Evolutionary conservation across 192 early-diverging fungal genomes (phyloP), one percentile per base, ranked within the genome.

Genomic region (Mortierella antarctica): DNA sequence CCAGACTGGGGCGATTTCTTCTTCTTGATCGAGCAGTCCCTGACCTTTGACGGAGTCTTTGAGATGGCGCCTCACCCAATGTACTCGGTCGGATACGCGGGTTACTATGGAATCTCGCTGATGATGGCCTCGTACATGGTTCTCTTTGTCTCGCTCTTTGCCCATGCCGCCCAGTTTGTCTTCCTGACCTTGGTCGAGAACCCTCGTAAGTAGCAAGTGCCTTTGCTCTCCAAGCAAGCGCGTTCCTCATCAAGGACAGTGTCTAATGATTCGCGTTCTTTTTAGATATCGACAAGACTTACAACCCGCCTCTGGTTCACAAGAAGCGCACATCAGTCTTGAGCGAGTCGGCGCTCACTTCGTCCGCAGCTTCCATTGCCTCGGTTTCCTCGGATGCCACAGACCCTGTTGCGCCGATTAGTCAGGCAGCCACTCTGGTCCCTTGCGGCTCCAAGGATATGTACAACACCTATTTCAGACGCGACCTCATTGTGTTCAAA

Each of bases 1-100:
- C 55, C 71, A 95, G 95, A 99, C 85, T 99, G 97, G 97, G 97
- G 97, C 63, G 96, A 98, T 82, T 99, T 99, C 77, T 99, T 99
- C 88, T 98, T 99, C 83, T 83, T 97, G 60, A 88, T 95, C 57
- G 93, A 95, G 70, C 92, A 93, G 78, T 92, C 95, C n/a, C 85
- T 95, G 48, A 96, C 94, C 0, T 95, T 97, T 83, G 93, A 96
- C 81, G 95, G 95, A 50, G 95, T 96, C 18, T 97, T 97, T 86
- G 96, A 98, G 82, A 94, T 96, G 92, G 95, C 95, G 0, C 97
- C 97, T 50, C 98, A 99, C 73, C 98, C 98, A 11, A 99, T 98
- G 97, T 99, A 99, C 86, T 97, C 96, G 39, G 93, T 99, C 51
- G 98, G 98, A 20, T 99, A 98, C 75, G 91, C 93, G 21, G 96